These are phyloP conservation scores for Aspergillus diversus DNA, from an alignment of 495 filamentous ascomycete genomes.

Conservation along the genomic window DNA sequence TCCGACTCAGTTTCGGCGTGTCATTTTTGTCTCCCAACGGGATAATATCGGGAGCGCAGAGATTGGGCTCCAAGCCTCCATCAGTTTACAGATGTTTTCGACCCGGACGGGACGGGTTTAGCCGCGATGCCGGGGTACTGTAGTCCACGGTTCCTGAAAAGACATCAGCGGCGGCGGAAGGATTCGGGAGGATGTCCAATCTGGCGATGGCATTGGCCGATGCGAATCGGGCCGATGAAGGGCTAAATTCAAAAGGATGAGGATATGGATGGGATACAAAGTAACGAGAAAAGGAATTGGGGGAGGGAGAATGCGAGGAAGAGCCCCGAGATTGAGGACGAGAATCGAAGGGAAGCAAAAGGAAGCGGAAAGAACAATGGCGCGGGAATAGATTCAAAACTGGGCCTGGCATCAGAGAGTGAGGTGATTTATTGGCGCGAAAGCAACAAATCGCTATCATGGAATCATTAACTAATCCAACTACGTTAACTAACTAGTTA, in stretches of 20 bases:
- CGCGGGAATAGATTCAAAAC: not conserved
- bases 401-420: too few relatives aligned
- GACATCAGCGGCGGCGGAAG: conserved; percentile 16
- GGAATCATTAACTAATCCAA: not conserved
- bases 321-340: not conserved
- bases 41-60: not conserved
- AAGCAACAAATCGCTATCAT: not conserved
- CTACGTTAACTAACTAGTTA: not conserved
- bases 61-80: not conserved
- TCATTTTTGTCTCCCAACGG: not conserved
- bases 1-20: not conserved
- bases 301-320: not conserved
- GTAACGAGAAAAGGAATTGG: not conserved
- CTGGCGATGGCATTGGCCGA: conserved; percentile 16
- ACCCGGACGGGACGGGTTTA: not conserved
- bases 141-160: not conserved
- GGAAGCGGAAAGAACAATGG: conserved; percentile 5
- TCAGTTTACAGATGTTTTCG: not conserved
- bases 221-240: not conserved
- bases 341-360: conserved; percentile 2
- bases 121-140: not conserved
- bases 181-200: conserved; percentile 15
- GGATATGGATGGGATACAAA: not conserved
- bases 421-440: not conserved
- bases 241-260: not conserved